A percentile compares a stretch with the other conserved stretches of the same genome.
Evolutionary conservation across 306 rosid genomes (phyloP).

Genomic region (Quercus agrifolia): DNA sequence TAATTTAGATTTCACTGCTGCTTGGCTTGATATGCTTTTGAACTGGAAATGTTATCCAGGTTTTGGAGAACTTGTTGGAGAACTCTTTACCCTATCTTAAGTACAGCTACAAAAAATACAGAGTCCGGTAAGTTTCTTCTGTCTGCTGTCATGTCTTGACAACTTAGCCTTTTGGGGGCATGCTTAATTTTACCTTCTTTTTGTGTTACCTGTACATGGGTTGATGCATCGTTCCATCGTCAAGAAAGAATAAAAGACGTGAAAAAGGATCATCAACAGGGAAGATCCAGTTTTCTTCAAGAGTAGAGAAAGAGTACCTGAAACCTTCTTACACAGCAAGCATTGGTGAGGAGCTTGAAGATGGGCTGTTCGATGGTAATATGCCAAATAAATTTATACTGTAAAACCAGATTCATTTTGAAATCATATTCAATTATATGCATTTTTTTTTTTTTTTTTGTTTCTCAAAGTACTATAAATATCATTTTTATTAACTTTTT

Average conservation of each 20-base stretch:
- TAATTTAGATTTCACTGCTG: background rate
- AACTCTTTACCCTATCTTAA: slow-evolving; percentile 81
- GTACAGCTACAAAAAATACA: slow-evolving; percentile 77
- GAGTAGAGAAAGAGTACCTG: slow-evolving; percentile 96
- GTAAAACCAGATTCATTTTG: slow-evolving; percentile 11
- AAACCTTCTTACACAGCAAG: slow-evolving; percentile 92
- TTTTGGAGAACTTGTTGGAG: slow-evolving; percentile 84
- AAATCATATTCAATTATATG: background rate
- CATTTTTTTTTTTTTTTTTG: background rate
- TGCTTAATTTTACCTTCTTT: background rate
- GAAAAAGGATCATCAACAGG: slow-evolving; percentile 61
- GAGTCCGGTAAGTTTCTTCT: slow-evolving; percentile 63
- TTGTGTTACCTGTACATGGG: slow-evolving; percentile 19
- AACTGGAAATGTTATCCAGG: slow-evolving; percentile 46
- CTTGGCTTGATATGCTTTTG: slow-evolving; percentile 9
- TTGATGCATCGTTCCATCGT: slow-evolving; percentile 26
- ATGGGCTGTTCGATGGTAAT: slow-evolving; percentile 94
- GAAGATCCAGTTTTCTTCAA: slow-evolving; percentile 63
- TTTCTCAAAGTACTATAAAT: background rate
- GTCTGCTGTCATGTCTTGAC: slow-evolving; percentile 7
- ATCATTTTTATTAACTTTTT: background rate
- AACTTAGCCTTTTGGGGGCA: background rate
- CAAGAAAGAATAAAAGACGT: slow-evolving; percentile 58
- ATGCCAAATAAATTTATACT: slow-evolving; percentile 11
- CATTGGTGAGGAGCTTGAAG: slow-evolving; percentile 91